Percentiles rank a stretch among this genome's conserved stretches.
phyloP scores from a whole-genome alignment of 2,329 filamentous ascomycete genomes.

The Colletotrichum tropicicola region DNA sequence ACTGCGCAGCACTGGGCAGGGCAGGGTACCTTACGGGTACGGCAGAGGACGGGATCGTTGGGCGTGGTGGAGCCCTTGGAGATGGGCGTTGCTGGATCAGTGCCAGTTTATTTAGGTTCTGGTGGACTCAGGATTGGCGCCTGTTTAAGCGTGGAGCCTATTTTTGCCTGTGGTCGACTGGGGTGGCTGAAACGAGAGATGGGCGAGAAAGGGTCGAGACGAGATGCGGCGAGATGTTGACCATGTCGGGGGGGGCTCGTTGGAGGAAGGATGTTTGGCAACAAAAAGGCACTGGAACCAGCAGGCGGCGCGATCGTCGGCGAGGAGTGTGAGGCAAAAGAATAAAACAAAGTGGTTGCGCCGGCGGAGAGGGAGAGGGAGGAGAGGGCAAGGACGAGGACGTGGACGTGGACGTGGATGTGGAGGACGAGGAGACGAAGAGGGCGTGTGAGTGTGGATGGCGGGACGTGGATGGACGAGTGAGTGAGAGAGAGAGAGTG shows the following conservation, averaged over 20 bases:
- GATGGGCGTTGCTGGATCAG: slow-evolving; percentile 30
- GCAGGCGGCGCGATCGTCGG: neutral
- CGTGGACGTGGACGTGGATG: neutral
- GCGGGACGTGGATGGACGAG: slow-evolving; percentile 2
- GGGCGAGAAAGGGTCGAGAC: neutral
- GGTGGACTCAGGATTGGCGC: slow-evolving; percentile 31
- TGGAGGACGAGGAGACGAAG: slow-evolving; percentile 3
- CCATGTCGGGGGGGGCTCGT: too few relatives aligned
- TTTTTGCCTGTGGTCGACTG: slow-evolving; percentile 30
- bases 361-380: neutral
- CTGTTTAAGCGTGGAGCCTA: slow-evolving; percentile 32
- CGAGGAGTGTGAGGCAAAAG: neutral
- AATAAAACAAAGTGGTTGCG: neutral
- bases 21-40: neutral
- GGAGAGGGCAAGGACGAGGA: neutral
- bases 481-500: slow-evolving; percentile 3
- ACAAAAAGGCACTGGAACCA: too few relatives aligned
- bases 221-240: neutral
- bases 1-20: slow-evolving; percentile 7
- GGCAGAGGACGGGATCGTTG: slow-evolving; percentile 30
- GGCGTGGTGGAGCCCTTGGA: slow-evolving; percentile 28
- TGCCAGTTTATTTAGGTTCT: slow-evolving; percentile 32
- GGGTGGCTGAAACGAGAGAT: slow-evolving; percentile 29
- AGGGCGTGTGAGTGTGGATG: slow-evolving; percentile 6
- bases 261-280: too few relatives aligned